phyloP scores from a whole-genome alignment of 2,329 filamentous ascomycete species.

The Huntiella abstrusa region DNA sequence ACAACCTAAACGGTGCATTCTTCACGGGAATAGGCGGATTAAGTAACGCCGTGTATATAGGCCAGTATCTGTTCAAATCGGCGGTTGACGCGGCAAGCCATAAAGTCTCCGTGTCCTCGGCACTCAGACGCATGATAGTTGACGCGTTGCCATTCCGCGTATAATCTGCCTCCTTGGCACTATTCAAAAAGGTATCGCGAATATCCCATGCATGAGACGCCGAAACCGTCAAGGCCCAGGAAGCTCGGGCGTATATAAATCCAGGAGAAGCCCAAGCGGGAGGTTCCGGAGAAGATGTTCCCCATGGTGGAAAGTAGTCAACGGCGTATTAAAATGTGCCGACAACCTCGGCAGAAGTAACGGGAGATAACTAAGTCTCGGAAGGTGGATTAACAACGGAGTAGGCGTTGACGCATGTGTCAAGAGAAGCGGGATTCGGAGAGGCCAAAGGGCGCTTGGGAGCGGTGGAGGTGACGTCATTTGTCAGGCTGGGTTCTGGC shows the following conservation, averaged over 20 bases:
- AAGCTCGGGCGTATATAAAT: slow-evolving; percentile 34
- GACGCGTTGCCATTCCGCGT: slow-evolving; percentile 75
- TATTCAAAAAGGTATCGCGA: slow-evolving; percentile 43
- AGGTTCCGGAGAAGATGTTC: slow-evolving; percentile 34
- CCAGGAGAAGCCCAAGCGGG: slow-evolving; percentile 33
- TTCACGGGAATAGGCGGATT: slow-evolving; percentile 55
- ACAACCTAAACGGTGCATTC: slow-evolving; percentile 74
- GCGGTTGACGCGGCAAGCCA: slow-evolving; percentile 69
- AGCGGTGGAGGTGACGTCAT: slow-evolving; percentile 4
- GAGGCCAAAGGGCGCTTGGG: slow-evolving; percentile 33
- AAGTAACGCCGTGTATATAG: slow-evolving; percentile 59
- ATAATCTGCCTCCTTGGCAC: slow-evolving; percentile 62
- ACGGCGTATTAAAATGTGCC: slow-evolving; percentile 32
- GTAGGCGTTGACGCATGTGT: slow-evolving; percentile 29
- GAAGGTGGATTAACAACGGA: slow-evolving; percentile 34
- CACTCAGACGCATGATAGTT: slow-evolving; percentile 74
- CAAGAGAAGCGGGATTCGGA: slow-evolving; percentile 35
- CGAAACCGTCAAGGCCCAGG: slow-evolving; percentile 35
- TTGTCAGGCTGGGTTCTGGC: neutral
- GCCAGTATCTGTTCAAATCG: slow-evolving; percentile 52
- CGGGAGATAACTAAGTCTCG: slow-evolving; percentile 41
- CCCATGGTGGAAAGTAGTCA: slow-evolving; percentile 41
- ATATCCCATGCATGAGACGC: slow-evolving; percentile 41
- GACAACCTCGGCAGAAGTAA: slow-evolving; percentile 36
- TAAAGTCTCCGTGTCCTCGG: slow-evolving; percentile 62